Base-by-base conservation (phyloP, 805 yeast species). In the Myxozyma sirexii region DNA sequence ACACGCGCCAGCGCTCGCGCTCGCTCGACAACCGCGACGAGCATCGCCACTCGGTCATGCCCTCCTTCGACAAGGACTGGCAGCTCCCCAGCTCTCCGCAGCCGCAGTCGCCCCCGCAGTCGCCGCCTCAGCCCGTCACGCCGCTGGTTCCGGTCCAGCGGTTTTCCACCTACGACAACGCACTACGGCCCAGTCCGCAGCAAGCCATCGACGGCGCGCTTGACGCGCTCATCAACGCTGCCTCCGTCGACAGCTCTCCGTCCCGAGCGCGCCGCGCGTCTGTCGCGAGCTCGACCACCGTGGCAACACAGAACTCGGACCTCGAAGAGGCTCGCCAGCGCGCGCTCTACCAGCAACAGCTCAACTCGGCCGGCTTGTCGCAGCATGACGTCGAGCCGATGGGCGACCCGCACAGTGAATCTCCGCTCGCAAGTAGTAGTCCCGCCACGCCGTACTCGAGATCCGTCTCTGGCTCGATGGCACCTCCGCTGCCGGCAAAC, bases 31-130 rank as follows among this genome's bases (percentile, higher is more conserved):
- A 52, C 19, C 47, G 24, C 19, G 65, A 52, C 15, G 38, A 12
- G 27, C 23, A 24, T 12, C 57, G 54, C 38, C 53, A 55, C 33
- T 41, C 56, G 4, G 60, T 39, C 23, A 33, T 47, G 43, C 59
- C 60, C 10, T 61, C 65, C 2, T 61, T 61, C 24, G 63, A 61
- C 43, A 44, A 44, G n/a, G 55, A 55, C 42, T 58, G 62, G 65
- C 62, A 61, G 51, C 57, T 61, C 21, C 63, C 63, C 12, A 50
- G 49, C 23, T 58, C 62, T 8, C 62, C 62, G 13, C n/a, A 27
- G 6, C 27, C 45, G 12, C 42, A 54, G 46, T 54, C 54, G 45
- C 45, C 58, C 21, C 53, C 56, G n/a, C 56, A 42, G 35, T 47
- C 44, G 17, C 46, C 59, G 15, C 37, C 50, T n/a, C 48, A 42